These are phyloP conservation scores for Yamadazyma paraphyllophila DNA, from an alignment of 805 yeast genomes.

Conservation along the genomic window DNA sequence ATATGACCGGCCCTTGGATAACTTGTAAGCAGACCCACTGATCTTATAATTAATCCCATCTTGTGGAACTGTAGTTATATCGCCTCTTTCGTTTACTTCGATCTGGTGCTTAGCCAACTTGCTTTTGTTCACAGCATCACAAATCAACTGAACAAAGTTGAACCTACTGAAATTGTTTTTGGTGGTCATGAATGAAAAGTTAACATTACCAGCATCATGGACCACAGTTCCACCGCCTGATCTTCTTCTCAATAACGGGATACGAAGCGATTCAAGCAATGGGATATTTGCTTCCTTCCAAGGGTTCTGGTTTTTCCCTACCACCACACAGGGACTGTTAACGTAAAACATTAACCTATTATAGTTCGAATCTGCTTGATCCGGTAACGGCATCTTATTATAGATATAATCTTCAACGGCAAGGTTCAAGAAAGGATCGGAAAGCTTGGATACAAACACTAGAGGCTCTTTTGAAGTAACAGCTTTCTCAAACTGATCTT, in stretches of 20 bases:
- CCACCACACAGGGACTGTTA: constrained; percentile 83
- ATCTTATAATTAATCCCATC: constrained; percentile 50
- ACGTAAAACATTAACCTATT: constrained; percentile 68
- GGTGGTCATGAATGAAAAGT: constrained; percentile 77
- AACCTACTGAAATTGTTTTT: constrained; percentile 62
- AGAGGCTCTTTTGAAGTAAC: constrained; percentile 37
- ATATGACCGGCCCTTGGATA: constrained; percentile 76
- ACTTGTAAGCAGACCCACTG: constrained; percentile 90
- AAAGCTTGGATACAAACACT: constrained; percentile 54
- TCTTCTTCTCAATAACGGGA: constrained; percentile 72
- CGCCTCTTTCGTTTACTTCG: constrained; percentile 72
- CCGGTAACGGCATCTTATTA: constrained; percentile 51
- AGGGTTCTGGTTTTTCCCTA: constrained; percentile 95
- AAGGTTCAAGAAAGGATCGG: constrained; percentile 71
- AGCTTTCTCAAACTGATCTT: constrained; percentile 12
- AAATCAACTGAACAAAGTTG: constrained; percentile 49
- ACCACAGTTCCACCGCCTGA: constrained; percentile 98
- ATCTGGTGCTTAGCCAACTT: constrained; percentile 25
- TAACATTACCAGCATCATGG: constrained; percentile 86
- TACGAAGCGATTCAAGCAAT: constrained; percentile 43
- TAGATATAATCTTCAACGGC: constrained; percentile 82
- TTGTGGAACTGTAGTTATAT: constrained; percentile 50
- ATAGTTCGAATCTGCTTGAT: constrained; percentile 19
- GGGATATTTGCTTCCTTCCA: constrained; percentile 80
- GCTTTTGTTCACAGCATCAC: constrained; percentile 24